phyloP scores from a whole-genome alignment of 176 grass and related monocot species.

The Cenchrus americanus region DNA sequence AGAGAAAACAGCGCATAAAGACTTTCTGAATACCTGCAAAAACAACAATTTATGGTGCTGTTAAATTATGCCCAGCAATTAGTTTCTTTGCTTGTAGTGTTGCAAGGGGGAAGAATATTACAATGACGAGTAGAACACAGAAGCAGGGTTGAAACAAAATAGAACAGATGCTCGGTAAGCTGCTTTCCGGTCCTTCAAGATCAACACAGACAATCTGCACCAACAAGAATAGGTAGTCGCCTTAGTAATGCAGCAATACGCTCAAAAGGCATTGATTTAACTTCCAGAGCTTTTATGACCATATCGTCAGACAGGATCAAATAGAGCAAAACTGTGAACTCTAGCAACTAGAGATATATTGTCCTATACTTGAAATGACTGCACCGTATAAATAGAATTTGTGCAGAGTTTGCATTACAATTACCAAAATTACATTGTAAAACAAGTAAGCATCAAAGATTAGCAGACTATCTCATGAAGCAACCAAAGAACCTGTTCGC shows the following conservation, averaged over 20 bases:
- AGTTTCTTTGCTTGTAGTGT: conserved; percentile 17
- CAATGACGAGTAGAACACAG: conserved; percentile 94
- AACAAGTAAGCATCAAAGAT: neutral
- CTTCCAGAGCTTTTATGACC: neutral
- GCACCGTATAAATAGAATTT: neutral
- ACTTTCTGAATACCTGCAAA: conserved; percentile 86
- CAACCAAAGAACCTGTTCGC: neutral
- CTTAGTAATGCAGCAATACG: conserved; percentile 26
- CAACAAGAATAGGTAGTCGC: neutral
- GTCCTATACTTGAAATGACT: neutral
- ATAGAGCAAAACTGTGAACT: neutral
- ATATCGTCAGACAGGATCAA: neutral
- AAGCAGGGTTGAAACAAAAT: conserved; percentile 93
- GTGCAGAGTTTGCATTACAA: neutral
- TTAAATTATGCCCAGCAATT: conserved; percentile 15
- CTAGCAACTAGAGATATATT: neutral
- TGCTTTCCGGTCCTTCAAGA: conserved; percentile 64
- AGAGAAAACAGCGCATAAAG: conserved; percentile 80
- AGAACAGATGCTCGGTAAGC: conserved; percentile 73
- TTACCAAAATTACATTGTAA: neutral
- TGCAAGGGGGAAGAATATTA: conserved; percentile 48
- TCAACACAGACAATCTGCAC: conserved; percentile 73
- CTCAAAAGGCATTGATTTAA: neutral
- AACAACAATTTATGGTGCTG: conserved; percentile 32
- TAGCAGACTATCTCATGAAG: neutral